phyloP scores from a whole-genome alignment of 169 alveolate species.

The Babesia ovata region DNA sequence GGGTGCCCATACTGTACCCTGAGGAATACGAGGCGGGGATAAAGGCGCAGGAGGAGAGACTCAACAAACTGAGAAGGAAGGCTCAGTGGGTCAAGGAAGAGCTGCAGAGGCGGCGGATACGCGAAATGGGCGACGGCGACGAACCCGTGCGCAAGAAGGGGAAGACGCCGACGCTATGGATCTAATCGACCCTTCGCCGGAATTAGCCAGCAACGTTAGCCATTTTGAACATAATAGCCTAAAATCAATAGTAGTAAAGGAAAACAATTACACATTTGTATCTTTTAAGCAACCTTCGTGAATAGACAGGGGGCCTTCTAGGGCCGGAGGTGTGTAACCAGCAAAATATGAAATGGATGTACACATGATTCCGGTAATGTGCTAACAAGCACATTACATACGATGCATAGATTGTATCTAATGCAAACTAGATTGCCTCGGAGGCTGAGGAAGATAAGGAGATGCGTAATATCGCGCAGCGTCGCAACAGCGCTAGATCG shows the following conservation, averaged over 20 bases:
- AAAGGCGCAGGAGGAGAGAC: conserved; percentile 40
- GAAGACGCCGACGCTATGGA: conserved; percentile 37
- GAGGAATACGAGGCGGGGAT: conserved; percentile 69
- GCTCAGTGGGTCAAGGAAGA: conserved; percentile 31
- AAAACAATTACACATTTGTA: too few relatives aligned
- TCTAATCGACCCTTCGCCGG: background rate
- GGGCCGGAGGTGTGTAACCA: background rate
- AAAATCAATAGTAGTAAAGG: background rate
- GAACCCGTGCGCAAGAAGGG: conserved; percentile 40
- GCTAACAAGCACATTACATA: background rate
- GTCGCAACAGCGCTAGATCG: too few relatives aligned
- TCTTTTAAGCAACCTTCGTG: too few relatives aligned
- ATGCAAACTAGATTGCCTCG: too few relatives aligned
- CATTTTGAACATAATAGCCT: background rate
- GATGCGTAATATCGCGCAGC: too few relatives aligned
- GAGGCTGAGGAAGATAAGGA: too few relatives aligned
- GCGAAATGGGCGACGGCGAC: conserved; percentile 33
- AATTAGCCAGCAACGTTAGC: background rate
- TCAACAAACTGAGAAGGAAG: conserved; percentile 50
- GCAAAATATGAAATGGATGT: background rate
- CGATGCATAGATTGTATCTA: too few relatives aligned
- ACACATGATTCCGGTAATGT: background rate
- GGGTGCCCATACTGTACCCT: conserved; percentile 78
- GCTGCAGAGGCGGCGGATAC: conserved; percentile 15
- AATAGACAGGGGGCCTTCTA: background rate